phyloP scores from a whole-genome alignment of 768 basidiomycete species.

The Agaricus blazei region DNA sequence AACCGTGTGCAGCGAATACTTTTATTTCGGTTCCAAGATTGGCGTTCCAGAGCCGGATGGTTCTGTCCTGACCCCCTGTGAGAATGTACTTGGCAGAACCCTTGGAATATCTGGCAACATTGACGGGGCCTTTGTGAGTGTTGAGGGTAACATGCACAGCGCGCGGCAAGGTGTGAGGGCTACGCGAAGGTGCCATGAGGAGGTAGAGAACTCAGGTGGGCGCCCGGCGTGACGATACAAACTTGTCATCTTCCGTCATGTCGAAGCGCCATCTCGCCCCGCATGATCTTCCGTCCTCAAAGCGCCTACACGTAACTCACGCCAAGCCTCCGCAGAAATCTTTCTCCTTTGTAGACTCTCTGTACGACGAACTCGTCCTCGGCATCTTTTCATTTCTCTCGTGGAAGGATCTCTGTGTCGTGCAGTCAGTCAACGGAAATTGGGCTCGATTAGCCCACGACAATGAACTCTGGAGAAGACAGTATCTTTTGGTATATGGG shows the following conservation, averaged over 20 bases:
- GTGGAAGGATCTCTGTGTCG: slow-evolving; percentile 60
- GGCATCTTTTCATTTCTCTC: slow-evolving; percentile 69
- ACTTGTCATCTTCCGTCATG: slow-evolving; percentile 25
- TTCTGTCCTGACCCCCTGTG: slow-evolving; percentile 91
- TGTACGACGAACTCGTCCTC: slow-evolving; percentile 76
- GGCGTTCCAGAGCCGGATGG: slow-evolving; percentile 90
- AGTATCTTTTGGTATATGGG: slow-evolving; percentile 64
- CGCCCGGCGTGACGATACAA: slow-evolving; percentile 2
- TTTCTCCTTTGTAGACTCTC: slow-evolving; percentile 44
- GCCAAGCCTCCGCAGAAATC: slow-evolving; percentile 10
- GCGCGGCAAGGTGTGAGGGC: slow-evolving; percentile 48
- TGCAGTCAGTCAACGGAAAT: slow-evolving; percentile 56
- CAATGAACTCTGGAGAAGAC: slow-evolving; percentile 67
- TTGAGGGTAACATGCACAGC: slow-evolving; percentile 57
- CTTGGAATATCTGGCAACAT: slow-evolving; percentile 89
- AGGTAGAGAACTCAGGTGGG: slow-evolving; percentile 8
- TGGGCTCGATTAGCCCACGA: slow-evolving; percentile 66
- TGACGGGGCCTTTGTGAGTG: slow-evolving; percentile 79
- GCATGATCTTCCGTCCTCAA: slow-evolving; percentile 47
- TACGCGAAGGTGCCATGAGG: slow-evolving; percentile 50
- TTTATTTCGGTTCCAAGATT: slow-evolving; percentile 85
- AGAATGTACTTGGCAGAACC: slow-evolving; percentile 85
- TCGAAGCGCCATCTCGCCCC: slow-evolving; percentile 49
- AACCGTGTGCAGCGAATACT: slow-evolving; percentile 85
- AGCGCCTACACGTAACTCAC: slow-evolving; percentile 40